Base-by-base conservation (phyloP, 1,139 yeast species). In the Insectozyma bohioensis region DNA sequence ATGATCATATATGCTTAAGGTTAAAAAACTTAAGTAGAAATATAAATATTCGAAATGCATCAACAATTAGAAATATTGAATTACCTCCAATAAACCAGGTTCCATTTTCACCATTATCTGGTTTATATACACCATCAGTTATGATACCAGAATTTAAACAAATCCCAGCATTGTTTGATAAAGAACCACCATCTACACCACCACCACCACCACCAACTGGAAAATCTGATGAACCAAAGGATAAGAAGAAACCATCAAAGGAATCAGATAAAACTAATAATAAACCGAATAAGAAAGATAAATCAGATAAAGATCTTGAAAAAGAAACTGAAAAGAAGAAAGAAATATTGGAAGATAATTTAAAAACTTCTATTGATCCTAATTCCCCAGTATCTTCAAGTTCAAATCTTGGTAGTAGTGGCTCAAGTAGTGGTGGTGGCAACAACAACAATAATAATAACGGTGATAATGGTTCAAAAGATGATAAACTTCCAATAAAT, bases 381-480 rank as follows among this genome's bases (percentile, higher is more conserved):
- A 40, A 35, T 13, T 25, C 42, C 3, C 42, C 47, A 4, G 36
- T 44, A 2, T 37, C 49, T 16, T 35, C 46, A 19, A 49, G 47
- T 13, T 47, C 48, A 7, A 45, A 42, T 7, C n/a, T n/a, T n/a
- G n/a, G n/a, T n/a, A n/a, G n/a, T n/a, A 44, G 45, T 6, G 40
- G 46, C 3, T 41, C 53, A 14, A 17, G 28, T 12, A 35, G 22
- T 18, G 26, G 32, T 9, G 18, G 24, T 14, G 24, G 25, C 29
- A 30, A 35, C 25, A 41, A 43, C 20, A 42, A 46, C 14, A 52
- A 48, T 26, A 43, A 39, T 23, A 45, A 44, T 21, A 41, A 43
- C 14, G 53, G 48, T 26, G 49, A 47, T 22, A 46, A 49, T 12
- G 51, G 48, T 11, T 33, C 49, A 2, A 46, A 39, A 24, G 42